phyloP scores from a whole-genome alignment of 1,284 basidiomycete species.

The Porodaedalea pini region DNA sequence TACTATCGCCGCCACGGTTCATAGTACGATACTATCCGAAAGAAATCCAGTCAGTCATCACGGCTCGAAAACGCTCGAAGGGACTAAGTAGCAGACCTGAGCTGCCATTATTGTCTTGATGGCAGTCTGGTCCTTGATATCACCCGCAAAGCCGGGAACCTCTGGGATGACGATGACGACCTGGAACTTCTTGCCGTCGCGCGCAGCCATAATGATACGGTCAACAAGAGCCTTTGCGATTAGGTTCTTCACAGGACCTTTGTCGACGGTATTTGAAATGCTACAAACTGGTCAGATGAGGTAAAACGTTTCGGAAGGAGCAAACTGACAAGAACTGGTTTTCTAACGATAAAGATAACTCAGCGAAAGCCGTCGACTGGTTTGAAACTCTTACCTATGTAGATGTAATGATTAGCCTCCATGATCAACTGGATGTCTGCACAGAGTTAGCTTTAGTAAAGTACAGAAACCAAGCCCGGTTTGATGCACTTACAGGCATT shows the following conservation, averaged over 20 bases:
- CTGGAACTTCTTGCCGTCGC: slow-evolving; percentile 74
- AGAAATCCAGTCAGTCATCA: neutral
- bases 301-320: neutral
- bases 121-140: slow-evolving; percentile 67
- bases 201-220: slow-evolving; percentile 77
- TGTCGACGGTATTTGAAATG: slow-evolving; percentile 68
- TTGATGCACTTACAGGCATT: slow-evolving; percentile 66
- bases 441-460: neutral
- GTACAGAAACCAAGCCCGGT: slow-evolving; percentile 4
- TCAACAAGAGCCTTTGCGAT: slow-evolving; percentile 82
- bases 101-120: slow-evolving; percentile 82
- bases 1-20: slow-evolving; percentile 81
- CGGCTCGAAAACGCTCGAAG: neutral
- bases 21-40: slow-evolving; percentile 64
- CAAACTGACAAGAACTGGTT: slow-evolving; percentile 88
- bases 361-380: neutral
- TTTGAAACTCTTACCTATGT: slow-evolving; percentile 60
- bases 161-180: slow-evolving; percentile 83
- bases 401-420: slow-evolving; percentile 84
- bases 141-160: slow-evolving; percentile 78
- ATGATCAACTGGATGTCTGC: slow-evolving; percentile 77
- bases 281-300: slow-evolving; percentile 35
- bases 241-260: slow-evolving; percentile 72
- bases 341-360: slow-evolving; percentile 43
- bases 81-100: slow-evolving; percentile 35